A percentile compares a stretch with the other conserved stretches of the same genome.
Evolutionary conservation across 2,329 filamentous ascomycete species (phyloP).

Genomic region (Fusarium scirpi): DNA sequence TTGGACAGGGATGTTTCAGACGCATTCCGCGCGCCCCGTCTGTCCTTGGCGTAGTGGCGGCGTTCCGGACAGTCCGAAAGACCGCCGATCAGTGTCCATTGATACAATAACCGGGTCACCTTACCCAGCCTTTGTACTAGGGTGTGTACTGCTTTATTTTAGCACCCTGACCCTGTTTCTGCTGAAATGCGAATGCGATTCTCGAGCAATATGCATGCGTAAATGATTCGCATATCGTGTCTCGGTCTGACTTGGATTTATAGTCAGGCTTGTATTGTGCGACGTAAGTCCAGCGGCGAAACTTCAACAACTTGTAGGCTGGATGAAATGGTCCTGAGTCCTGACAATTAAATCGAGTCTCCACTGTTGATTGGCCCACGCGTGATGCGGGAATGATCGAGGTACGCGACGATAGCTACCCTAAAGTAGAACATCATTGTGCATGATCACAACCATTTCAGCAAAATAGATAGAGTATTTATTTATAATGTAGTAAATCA

Average conservation of each 20-base stretch:
- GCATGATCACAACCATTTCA: background rate
- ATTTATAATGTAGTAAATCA: fast-evolving
- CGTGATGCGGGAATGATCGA: background rate
- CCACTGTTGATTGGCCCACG: background rate
- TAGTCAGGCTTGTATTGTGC: background rate
- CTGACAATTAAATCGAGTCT: background rate
- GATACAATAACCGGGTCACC: background rate
- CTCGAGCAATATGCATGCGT: background rate
- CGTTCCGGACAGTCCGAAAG: background rate
- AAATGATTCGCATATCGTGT: background rate
- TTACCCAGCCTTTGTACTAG: fast-evolving
- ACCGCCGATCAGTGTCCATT: background rate
- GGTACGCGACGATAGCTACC: background rate
- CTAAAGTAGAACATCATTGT: background rate
- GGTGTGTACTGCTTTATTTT: background rate
- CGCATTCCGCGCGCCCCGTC: background rate
- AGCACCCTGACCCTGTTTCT: background rate
- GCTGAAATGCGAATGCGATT: background rate
- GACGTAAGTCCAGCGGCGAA: background rate
- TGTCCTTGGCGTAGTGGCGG: background rate
- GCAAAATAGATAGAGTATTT: fast-evolving
- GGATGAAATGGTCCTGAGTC: background rate
- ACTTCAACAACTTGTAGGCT: background rate
- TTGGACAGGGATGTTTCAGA: background rate
- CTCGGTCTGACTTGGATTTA: background rate